Percentiles rank a stretch among this genome's conserved stretches.
These are phyloP conservation scores for Phaeotremella fagi DNA, from an alignment of 768 basidiomycete species.

Conservation along the genomic window DNA sequence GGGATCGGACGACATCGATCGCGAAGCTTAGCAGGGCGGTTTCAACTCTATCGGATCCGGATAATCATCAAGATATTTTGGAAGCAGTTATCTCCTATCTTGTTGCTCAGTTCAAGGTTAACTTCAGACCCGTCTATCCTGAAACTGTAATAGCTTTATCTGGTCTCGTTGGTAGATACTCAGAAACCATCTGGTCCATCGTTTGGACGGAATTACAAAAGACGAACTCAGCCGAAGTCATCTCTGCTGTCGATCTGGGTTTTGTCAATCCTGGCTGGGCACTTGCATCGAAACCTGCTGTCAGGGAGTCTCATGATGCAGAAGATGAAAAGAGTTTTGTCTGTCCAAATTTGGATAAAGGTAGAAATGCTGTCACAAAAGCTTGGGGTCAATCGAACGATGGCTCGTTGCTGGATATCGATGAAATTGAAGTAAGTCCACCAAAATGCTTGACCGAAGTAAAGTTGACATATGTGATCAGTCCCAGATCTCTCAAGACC, in stretches of 20 bases:
- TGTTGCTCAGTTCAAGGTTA: constrained; percentile 81
- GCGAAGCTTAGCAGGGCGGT: constrained; percentile 58
- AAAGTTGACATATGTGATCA: constrained; percentile 14
- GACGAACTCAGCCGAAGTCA: constrained; percentile 19
- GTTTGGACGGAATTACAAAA: constrained; percentile 62
- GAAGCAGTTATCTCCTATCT: constrained; percentile 22
- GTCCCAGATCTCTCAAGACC: constrained; percentile 50
- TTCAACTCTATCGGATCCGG: constrained; percentile 5
- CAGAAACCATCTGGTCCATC: constrained; percentile 66
- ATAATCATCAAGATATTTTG: not conserved
- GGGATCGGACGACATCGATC: constrained; percentile 78
- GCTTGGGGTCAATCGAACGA: constrained; percentile 22
- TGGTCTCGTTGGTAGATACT: constrained; percentile 56
- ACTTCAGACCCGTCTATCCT: constrained; percentile 82
- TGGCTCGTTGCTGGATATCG: constrained; percentile 37
- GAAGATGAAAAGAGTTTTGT: constrained; percentile 45
- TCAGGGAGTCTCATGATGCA: constrained; percentile 20
- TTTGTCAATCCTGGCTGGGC: constrained; percentile 25
- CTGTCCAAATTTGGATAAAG: constrained; percentile 42
- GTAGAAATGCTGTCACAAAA: constrained; percentile 5
- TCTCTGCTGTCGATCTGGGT: constrained; percentile 22
- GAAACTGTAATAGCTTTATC: constrained; percentile 69
- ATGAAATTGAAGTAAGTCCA: constrained; percentile 56
- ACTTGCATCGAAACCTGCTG: not conserved
- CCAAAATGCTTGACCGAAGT: constrained; percentile 19